Evolutionary conservation across 2,329 filamentous ascomycete genomes (phyloP), one percentile per base, ranked within the genome.

Genomic region (Corinectria fuckeliana): DNA sequence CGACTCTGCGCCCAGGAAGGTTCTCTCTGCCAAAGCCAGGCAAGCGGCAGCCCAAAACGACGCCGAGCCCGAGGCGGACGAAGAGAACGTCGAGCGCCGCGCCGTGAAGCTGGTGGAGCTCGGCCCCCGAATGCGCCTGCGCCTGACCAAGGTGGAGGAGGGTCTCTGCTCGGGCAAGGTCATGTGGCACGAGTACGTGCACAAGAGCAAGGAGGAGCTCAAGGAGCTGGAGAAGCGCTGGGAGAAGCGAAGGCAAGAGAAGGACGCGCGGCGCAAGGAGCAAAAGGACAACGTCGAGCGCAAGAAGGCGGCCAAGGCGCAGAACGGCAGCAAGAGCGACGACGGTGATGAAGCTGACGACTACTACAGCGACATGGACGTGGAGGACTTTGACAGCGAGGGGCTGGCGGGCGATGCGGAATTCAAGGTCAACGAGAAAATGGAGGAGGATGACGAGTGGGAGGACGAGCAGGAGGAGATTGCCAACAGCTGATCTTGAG

Each of bases 111-210:
- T 99, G 6, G 89, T 96, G 3, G 95, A 99, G 77, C 80, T 99
- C 1, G 95, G 95, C 0, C 95, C 95, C 1, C 87, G 95, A 53
- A 89, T 99, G 90, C 90, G 87, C 61, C 80, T 99, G 38, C 88
- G 94, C 28, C 81, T 99, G 77, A 93, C 92, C 55, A 99, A 99
- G 80, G 93, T 99, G 4, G 95, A 99, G 73, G 95, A 99, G 69
- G 95, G 94, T 1, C 78, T 98, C 6, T 97, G 93, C 70, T 85
- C 86, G 23, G 95, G 95, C 49, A 95, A 92, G 74, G 85, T 97
- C 56, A 91, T 99, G 91, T 99, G 95, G 95, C 95, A 99, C 76
- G 93, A 97, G 74, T 96, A 92, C 73, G 88, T 98, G 52, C 86
- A 89, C 73, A 99, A 99, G 83, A 88, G 87, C 6, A 87, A 87